These are phyloP conservation scores for Vachellia pachyceras DNA, from an alignment of 306 rosid genomes.

Conservation along the genomic window DNA sequence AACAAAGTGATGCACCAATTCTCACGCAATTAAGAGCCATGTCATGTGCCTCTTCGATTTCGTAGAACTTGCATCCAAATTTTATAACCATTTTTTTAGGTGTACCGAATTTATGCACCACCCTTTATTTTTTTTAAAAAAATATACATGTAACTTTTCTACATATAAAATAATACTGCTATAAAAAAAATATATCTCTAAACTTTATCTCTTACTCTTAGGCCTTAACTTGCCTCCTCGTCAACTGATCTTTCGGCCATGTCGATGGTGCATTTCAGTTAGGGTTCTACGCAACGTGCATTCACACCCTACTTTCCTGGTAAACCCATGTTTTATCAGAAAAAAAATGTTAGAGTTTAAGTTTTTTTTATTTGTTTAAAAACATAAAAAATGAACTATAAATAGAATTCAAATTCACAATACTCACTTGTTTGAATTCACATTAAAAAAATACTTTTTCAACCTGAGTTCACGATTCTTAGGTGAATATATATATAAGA, in stretches of 20 bases:
- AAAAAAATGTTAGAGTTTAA: no score
- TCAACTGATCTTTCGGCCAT: not conserved
- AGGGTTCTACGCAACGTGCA: not conserved
- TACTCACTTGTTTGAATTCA: no score
- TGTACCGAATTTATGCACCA: no score
- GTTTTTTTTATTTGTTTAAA: no score
- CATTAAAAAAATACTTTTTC: no score
- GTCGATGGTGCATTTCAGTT: not conserved
- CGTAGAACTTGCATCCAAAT: slow-evolving; percentile 1
- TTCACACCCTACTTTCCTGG: not conserved
- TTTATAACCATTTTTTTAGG: not conserved
- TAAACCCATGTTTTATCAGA: not conserved
- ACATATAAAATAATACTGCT: not conserved
- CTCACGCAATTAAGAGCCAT: not conserved
- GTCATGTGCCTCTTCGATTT: not conserved
- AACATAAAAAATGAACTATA: no score
- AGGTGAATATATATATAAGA: no score
- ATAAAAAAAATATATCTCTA: not conserved
- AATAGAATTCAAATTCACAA: no score
- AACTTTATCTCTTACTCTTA: not conserved
- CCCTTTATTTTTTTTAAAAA: not conserved
- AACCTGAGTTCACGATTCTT: no score
- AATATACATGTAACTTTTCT: not conserved
- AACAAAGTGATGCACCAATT: not conserved
- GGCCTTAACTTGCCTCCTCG: not conserved